A percentile compares a stretch with the other conserved stretches of the same genome.
Conservation (phyloP, 129 eudicot species). For the Saposhnikovia divaricata region DNA sequence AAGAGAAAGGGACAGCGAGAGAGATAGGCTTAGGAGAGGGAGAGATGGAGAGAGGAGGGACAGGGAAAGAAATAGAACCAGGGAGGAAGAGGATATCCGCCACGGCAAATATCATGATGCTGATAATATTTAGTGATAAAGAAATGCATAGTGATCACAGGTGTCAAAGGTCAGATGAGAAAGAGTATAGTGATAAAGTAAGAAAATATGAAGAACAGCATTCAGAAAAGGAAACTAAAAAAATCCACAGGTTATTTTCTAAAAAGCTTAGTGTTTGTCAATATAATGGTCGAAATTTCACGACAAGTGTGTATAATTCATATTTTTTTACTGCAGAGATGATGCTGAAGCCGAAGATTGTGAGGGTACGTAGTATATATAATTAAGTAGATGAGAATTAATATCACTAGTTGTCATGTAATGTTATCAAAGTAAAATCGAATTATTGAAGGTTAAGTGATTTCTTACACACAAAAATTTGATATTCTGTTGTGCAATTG, state of each 20-base stretch:
- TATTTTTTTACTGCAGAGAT: slow-evolving; percentile 24
- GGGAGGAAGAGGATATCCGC: slow-evolving; percentile 17
- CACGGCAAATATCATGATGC: slow-evolving; percentile 16
- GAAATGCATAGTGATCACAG: slow-evolving; percentile 22
- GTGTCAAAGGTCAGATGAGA: slow-evolving; percentile 21
- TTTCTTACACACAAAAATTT: too few species aligned
- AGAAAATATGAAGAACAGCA: slow-evolving; percentile 21
- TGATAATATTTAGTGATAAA: slow-evolving; percentile 12
- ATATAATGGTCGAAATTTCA: background rate
- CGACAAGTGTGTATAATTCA: background rate
- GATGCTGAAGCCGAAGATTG: slow-evolving; percentile 32
- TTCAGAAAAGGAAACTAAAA: slow-evolving; percentile 8
- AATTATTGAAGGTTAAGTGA: too few species aligned
- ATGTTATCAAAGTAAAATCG: too few species aligned
- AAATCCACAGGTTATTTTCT: slow-evolving; percentile 21
- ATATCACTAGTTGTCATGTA: too few species aligned
- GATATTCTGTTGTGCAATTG: too few species aligned
- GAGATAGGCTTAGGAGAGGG: slow-evolving; percentile 6
- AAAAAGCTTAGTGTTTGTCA: background rate
- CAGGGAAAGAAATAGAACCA: slow-evolving; percentile 3
- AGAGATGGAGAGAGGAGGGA: background rate
- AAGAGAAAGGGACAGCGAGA: background rate
- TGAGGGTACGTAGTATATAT: too few species aligned
- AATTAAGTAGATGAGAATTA: too few species aligned
- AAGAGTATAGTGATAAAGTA: slow-evolving; percentile 21